phyloP scores from a whole-genome alignment of 148 eudicot species.

The Gaultheria prostrata region DNA sequence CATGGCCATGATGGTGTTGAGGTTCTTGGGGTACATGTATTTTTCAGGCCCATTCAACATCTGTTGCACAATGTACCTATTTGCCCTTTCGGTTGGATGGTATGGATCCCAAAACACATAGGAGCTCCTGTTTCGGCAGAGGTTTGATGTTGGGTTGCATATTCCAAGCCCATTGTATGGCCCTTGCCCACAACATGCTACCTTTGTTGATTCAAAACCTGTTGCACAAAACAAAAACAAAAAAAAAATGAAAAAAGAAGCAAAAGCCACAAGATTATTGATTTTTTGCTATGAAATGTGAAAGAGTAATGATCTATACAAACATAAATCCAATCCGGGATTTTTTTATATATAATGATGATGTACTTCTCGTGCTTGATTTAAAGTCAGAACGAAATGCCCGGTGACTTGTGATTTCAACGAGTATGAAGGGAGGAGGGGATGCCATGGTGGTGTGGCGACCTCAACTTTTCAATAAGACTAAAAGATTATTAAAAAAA shows the following conservation, averaged over 20 bases:
- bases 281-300: background rate
- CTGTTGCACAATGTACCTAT: constrained; percentile 48
- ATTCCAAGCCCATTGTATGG: constrained; percentile 72
- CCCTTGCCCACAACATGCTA: constrained; percentile 89
- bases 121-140: constrained; percentile 45
- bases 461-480: no score
- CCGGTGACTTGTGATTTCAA: no score
- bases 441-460: no score
- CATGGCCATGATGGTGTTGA: constrained; percentile 61
- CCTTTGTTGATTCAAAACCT: constrained; percentile 62
- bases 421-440: no score
- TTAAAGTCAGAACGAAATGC: no score
- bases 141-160: constrained; percentile 52
- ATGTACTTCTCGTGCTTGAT: no score
- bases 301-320: no score
- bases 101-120: constrained; percentile 78
- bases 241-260: background rate
- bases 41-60: constrained; percentile 47
- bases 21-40: constrained; percentile 77
- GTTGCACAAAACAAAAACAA: background rate
- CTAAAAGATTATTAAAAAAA: no score
- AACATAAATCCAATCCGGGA: no score
- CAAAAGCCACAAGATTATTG: background rate
- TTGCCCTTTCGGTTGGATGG: constrained; percentile 73
- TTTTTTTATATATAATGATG: no score